Percentiles rank a stretch among this genome's conserved stretches.
Evolutionary conservation across 768 basidiomycete genomes (phyloP).

Genomic region (Mycena crocata): DNA sequence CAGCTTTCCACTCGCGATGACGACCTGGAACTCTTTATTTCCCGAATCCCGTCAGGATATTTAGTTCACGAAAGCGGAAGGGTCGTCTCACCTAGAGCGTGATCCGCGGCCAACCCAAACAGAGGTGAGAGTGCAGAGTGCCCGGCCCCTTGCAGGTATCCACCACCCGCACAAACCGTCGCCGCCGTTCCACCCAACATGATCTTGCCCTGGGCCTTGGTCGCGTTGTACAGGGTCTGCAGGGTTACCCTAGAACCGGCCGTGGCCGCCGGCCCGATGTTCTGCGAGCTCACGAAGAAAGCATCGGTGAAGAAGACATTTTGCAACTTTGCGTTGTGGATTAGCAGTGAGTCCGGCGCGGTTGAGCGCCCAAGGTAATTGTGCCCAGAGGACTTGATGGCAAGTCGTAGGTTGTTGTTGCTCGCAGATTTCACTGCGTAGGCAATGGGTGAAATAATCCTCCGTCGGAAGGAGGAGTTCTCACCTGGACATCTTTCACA

Average conservation of each 20-base stretch:
- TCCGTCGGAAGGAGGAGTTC: no score
- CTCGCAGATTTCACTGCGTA: neutral
- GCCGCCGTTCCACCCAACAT: constrained; percentile 39
- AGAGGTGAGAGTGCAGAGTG: constrained; percentile 41
- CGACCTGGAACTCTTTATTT: constrained; percentile 40
- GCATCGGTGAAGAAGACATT: constrained; percentile 43
- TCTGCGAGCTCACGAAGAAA: constrained; percentile 33
- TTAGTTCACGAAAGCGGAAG: neutral
- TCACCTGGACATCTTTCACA: constrained; percentile 47
- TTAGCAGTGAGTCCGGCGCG: no score
- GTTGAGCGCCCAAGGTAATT: neutral
- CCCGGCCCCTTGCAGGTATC: constrained; percentile 46
- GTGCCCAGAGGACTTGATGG: neutral
- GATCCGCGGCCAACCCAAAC: constrained; percentile 42
- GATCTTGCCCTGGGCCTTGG: constrained; percentile 39
- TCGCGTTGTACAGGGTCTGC: constrained; percentile 33
- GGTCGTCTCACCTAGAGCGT: constrained; percentile 31
- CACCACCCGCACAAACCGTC: constrained; percentile 40
- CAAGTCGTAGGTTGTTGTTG: neutral
- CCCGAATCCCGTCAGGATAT: neutral
- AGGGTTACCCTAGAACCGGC: constrained; percentile 40
- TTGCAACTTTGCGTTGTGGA: constrained; percentile 37
- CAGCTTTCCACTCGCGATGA: constrained; percentile 43
- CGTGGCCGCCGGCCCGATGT: constrained; percentile 39
- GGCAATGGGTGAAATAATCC: no score